These are phyloP conservation scores for Rhizophagus sp. DNA, from an alignment of 192 early-diverging fungal species.

Conservation along the genomic window DNA sequence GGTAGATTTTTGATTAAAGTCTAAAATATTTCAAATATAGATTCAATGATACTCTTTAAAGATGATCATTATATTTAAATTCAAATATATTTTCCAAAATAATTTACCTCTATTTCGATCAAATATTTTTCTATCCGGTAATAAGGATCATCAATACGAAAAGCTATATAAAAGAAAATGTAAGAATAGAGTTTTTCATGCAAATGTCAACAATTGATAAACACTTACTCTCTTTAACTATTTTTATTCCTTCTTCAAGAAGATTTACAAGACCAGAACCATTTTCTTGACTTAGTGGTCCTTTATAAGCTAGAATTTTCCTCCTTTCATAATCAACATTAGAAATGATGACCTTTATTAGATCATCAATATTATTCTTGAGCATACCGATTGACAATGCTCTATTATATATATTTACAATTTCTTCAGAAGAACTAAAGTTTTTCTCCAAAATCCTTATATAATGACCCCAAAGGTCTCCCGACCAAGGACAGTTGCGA, in stretches of 20 bases:
- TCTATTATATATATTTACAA: slow-evolving; percentile 24
- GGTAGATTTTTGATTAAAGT: slow-evolving; percentile 32
- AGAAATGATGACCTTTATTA: slow-evolving; percentile 38
- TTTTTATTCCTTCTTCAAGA: slow-evolving; percentile 35
- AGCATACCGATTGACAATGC: slow-evolving; percentile 32
- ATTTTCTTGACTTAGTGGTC: slow-evolving; percentile 29
- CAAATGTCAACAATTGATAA: not conserved
- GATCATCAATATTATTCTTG: slow-evolving; percentile 37
- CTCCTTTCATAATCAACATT: slow-evolving; percentile 43
- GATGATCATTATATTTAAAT: no score
- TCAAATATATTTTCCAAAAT: not conserved
- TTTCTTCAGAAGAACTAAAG: not conserved
- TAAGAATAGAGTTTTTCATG: not conserved
- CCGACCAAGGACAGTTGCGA: slow-evolving; percentile 76
- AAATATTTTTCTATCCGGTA: slow-evolving; percentile 46
- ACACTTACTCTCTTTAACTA: slow-evolving; percentile 32
- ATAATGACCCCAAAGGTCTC: slow-evolving; percentile 55
- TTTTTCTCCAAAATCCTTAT: slow-evolving; percentile 1
- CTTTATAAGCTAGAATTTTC: slow-evolving; percentile 31
- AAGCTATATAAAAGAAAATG: slow-evolving; percentile 17
- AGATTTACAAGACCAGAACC: slow-evolving; percentile 24
- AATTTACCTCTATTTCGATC: slow-evolving; percentile 36
- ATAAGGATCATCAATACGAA: slow-evolving; percentile 40
- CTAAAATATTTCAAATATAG: not conserved
- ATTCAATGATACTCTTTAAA: not conserved